These are phyloP conservation scores for Plasmodium reichenowi DNA, from an alignment of 169 alveolate genomes.

Conservation along the genomic window DNA sequence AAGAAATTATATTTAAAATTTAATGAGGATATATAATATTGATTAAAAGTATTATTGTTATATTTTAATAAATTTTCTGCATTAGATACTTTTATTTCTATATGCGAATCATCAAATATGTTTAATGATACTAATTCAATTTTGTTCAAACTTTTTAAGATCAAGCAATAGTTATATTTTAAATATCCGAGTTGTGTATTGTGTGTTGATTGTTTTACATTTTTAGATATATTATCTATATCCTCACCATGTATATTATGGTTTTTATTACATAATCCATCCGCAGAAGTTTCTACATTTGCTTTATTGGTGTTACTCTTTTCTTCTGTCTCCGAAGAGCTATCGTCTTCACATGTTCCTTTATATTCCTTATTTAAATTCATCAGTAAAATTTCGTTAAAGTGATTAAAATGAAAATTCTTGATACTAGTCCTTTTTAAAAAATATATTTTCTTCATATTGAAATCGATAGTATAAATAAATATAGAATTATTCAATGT, in stretches of 20 bases:
- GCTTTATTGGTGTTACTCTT: too few relatives aligned
- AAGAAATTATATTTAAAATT: conserved; percentile 30
- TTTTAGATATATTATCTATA: not conserved
- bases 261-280: too few relatives aligned
- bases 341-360: too few relatives aligned
- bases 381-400: conserved; percentile 9
- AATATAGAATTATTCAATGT: conserved; percentile 25
- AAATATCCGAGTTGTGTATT: not conserved
- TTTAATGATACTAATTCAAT: conserved; percentile 14
- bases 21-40: conserved; percentile 45
- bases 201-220: not conserved
- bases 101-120: conserved; percentile 8
- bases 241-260: not conserved
- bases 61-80: not conserved
- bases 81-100: not conserved
- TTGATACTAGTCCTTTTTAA: not conserved
- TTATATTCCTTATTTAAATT: conserved; percentile 5
- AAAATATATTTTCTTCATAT: not conserved
- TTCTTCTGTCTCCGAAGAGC: not conserved
- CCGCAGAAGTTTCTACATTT: not conserved
- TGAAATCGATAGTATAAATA: not conserved
- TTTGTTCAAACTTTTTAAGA: conserved; percentile 9
- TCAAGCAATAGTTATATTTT: conserved; percentile 24
- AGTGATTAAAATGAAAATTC: not conserved
- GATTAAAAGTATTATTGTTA: not conserved